These are phyloP conservation scores for Saitozyma sp. DNA, from an alignment of 768 basidiomycete genomes.

Conservation along the genomic window DNA sequence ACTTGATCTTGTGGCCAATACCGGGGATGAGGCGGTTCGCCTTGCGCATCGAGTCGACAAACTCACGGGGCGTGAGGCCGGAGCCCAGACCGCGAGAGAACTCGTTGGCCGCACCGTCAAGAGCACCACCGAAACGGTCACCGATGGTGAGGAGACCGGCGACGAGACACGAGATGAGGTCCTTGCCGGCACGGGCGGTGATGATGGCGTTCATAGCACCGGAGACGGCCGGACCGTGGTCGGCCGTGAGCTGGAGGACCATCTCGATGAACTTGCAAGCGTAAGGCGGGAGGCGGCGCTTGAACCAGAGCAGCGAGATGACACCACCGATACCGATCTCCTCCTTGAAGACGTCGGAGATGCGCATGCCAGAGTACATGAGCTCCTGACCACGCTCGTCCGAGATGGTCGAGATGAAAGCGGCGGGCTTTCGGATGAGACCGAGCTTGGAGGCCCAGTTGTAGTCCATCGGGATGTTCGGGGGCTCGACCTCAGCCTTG, in stretches of 20 bases:
- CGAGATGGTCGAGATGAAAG: slow-evolving; percentile 96
- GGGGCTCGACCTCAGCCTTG: slow-evolving; percentile 79
- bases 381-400: slow-evolving; percentile 99
- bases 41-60: slow-evolving; percentile 90
- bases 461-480: slow-evolving; percentile 99
- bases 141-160: slow-evolving; percentile 97
- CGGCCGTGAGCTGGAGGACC: slow-evolving; percentile 98
- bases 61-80: slow-evolving; percentile 94
- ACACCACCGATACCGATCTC: slow-evolving; percentile 97
- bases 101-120: slow-evolving; percentile 95
- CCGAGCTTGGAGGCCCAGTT: slow-evolving; percentile 99
- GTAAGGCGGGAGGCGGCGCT: slow-evolving; percentile 84
- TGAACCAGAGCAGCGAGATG: slow-evolving; percentile 95
- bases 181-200: slow-evolving; percentile 98
- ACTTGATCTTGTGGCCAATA: slow-evolving; percentile 99
- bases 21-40: slow-evolving; percentile 94
- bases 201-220: slow-evolving; percentile 99
- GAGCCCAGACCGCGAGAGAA: slow-evolving; percentile 89
- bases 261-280: slow-evolving; percentile 99
- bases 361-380: slow-evolving; percentile 97
- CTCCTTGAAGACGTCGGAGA: slow-evolving; percentile 96
- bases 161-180: slow-evolving; percentile 91
- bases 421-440: slow-evolving; percentile 96
- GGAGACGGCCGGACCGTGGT: slow-evolving; percentile 97
- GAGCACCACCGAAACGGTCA: slow-evolving; percentile 95